Evolutionary conservation across 345 rosid genomes (phyloP), one percentile per base, ranked within the genome.

Genomic region (Heritiera littoralis): DNA sequence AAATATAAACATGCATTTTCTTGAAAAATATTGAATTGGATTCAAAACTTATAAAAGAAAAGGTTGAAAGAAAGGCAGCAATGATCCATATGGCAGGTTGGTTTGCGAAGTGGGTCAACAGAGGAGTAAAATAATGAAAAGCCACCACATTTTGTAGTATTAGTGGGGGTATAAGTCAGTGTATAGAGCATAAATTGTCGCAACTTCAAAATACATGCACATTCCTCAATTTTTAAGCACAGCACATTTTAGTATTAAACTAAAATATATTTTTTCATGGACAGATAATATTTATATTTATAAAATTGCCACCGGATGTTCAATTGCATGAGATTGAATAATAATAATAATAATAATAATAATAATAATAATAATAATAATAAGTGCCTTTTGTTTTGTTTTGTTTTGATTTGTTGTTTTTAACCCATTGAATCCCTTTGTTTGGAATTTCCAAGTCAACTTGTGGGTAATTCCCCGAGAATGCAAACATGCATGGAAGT

Each of bases 391-490:
- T 58, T 41, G 43, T 41, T 41, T 58, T 41, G 43, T 41, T 41
- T 75, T 79, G 77, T 76, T 35, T 35, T 35, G 3, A 1, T 35
- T 81, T 81, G 67, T 77, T 77, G 73, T 46, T 54, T 75, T 74
- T 79, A 83, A 76, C 59, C 74, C 35, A 82, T 46, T 55, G 6
- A 43, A 6, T 6, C 45, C 45, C 45, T 43, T 43, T 43, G 38
- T 6, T 5, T 43, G 45, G 45, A 5, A 43, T 43, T 46, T 52
- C 48, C 45, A 23, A 72, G 85, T 87, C 84, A 81, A 82, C 85
- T 32, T 48, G 77, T 38, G 85, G 86, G 81, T 49, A 83, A 18
- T 30, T 52, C 11, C 7, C 23, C 78, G 78, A 78, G 76, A 81
- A 75, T 45, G 59, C 84, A 56, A 35, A 35, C 3, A 1, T 35